Conservation (phyloP, 768 basidiomycete species). For the Pleurotus sapidus region DNA sequence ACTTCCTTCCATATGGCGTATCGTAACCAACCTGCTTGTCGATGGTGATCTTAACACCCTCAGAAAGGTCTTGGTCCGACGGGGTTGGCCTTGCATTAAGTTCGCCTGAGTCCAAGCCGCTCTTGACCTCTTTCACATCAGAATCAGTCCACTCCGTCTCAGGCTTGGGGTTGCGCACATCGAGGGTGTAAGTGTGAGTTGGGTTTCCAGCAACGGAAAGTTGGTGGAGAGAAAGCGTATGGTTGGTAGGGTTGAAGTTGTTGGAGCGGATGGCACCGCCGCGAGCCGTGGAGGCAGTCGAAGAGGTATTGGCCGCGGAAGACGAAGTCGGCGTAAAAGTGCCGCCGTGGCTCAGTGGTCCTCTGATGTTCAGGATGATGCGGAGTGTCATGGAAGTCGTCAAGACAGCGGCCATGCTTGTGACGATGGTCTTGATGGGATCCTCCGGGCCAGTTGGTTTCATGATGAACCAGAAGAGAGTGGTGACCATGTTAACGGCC, state of each 20-base stretch:
- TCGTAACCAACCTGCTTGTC: constrained; percentile 40
- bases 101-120: constrained; percentile 22
- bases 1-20: constrained; percentile 8
- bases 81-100: not conserved
- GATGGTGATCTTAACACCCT: constrained; percentile 42
- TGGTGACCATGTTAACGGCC: constrained; percentile 78
- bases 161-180: constrained; percentile 43
- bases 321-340: constrained; percentile 58
- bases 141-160: constrained; percentile 44
- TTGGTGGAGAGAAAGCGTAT: constrained; percentile 26
- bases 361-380: constrained; percentile 80
- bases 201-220: constrained; percentile 17
- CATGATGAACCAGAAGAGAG: constrained; percentile 86
- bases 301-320: constrained; percentile 40
- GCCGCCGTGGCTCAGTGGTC: constrained; percentile 70
- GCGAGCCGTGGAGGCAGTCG: constrained; percentile 46
- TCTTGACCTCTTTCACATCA: constrained; percentile 40
- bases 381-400: constrained; percentile 88
- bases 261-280: constrained; percentile 26
- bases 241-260: constrained; percentile 26
- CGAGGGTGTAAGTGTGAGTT: constrained; percentile 43
- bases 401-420: constrained; percentile 82
- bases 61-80: not conserved
- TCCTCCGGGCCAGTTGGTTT: constrained; percentile 58
- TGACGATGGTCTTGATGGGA: constrained; percentile 79